A percentile compares a stretch with the other conserved stretches of the same genome.
Conservation (phyloP, 2,329 filamentous ascomycete species). For the Fusarium burgessii region DNA sequence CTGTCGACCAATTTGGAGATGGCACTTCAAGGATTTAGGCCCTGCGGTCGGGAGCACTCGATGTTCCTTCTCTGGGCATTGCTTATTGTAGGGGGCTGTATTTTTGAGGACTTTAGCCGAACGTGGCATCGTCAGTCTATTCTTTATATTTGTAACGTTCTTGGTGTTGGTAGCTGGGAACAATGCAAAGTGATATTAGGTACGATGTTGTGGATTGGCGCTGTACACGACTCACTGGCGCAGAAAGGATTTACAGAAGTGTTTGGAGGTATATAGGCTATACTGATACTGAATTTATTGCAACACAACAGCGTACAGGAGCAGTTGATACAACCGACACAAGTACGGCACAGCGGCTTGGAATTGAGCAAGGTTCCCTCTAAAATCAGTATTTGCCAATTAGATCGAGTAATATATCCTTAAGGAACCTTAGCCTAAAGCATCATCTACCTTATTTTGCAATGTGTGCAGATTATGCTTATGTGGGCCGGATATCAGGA, state of each 20-base stretch:
- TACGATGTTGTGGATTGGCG: rapidly evolving
- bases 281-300: rapidly evolving
- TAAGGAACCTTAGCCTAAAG: no score
- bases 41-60: rapidly evolving
- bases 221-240: rapidly evolving
- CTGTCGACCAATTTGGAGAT: rapidly evolving
- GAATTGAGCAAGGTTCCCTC: rapidly evolving
- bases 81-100: rapidly evolving
- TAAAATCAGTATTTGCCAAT: no score
- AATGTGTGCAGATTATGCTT: not conserved
- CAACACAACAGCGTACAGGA: no score
- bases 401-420: no score
- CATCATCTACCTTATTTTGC: no score
- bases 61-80: not conserved
- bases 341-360: rapidly evolving
- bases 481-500: not conserved
- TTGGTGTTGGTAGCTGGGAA: rapidly evolving
- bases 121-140: not conserved
- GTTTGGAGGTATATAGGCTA: rapidly evolving
- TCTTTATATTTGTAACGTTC: rapidly evolving
- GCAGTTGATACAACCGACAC: not conserved
- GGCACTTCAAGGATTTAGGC: rapidly evolving
- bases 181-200: rapidly evolving
- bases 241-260: rapidly evolving
- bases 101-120: not conserved